phyloP scores from a whole-genome alignment of 768 basidiomycete species.

The Tulasnella sp. region DNA sequence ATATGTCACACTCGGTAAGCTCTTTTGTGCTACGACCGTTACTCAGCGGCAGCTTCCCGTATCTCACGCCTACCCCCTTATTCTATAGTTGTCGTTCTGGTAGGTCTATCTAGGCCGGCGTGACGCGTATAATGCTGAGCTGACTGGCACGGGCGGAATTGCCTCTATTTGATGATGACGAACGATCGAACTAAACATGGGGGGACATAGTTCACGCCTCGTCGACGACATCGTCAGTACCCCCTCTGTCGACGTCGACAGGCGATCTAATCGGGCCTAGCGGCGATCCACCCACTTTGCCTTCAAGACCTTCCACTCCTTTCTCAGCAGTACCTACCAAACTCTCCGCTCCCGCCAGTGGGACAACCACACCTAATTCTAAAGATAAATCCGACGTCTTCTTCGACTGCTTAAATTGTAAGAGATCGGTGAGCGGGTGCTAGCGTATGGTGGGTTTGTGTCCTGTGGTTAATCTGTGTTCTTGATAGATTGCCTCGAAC shows the following conservation, averaged over 20 bases:
- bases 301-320: not conserved
- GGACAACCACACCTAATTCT: conserved; percentile 1
- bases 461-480: not conserved
- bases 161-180: not conserved
- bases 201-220: not conserved
- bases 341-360: not conserved
- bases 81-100: conserved; percentile 9
- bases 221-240: not conserved
- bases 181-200: not conserved
- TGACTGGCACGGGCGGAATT: not conserved
- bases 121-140: not conserved
- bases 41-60: too few relatives aligned
- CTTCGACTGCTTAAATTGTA: conserved; percentile 14
- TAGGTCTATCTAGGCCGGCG: not conserved
- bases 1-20: conserved; percentile 13
- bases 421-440: not conserved
- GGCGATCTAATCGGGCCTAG: not conserved
- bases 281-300: not conserved
- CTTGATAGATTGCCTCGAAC: conserved; percentile 10
- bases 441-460: not conserved
- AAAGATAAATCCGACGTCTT: conserved; percentile 11
- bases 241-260: not conserved
- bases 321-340: not conserved
- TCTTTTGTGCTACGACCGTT: not conserved
- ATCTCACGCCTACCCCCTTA: not conserved